Evolutionary conservation across 306 rosid genomes (phyloP).

Genomic region (Medicago lupulina): DNA sequence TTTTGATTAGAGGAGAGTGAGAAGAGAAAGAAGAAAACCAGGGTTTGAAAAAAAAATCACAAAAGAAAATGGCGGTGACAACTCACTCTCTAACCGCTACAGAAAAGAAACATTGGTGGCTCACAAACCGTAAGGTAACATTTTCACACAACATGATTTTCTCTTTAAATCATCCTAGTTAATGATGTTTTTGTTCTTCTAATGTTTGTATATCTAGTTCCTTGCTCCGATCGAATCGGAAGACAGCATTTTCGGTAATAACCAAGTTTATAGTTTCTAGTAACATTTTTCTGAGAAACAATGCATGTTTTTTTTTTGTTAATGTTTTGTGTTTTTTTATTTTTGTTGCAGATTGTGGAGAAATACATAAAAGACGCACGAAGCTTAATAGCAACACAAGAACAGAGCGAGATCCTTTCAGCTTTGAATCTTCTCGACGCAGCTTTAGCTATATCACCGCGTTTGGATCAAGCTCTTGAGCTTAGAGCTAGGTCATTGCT

Average conservation of each 20-base stretch:
- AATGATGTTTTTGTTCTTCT: not conserved
- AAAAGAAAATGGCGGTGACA: slow-evolving; percentile 57
- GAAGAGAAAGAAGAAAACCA: not conserved
- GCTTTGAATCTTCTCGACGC: slow-evolving; percentile 84
- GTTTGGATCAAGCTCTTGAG: slow-evolving; percentile 78
- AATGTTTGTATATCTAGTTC: not conserved
- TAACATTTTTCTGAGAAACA: not conserved
- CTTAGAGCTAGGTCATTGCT: slow-evolving; percentile 84
- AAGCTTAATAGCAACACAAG: slow-evolving; percentile 69
- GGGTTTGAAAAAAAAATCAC: not conserved
- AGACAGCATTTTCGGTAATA: slow-evolving; percentile 17
- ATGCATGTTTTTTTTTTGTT: not conserved
- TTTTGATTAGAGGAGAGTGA: slow-evolving; percentile 39
- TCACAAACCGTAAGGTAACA: slow-evolving; percentile 77
- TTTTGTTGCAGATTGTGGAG: slow-evolving; percentile 69
- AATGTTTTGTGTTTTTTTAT: not conserved
- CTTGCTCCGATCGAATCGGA: not conserved
- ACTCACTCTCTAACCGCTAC: slow-evolving; percentile 52
- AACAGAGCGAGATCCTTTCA: slow-evolving; percentile 65
- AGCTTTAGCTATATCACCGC: slow-evolving; percentile 77
- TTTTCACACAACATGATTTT: not conserved
- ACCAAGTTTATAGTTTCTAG: not conserved
- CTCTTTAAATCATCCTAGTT: not conserved
- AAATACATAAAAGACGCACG: slow-evolving; percentile 80
- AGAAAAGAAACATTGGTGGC: slow-evolving; percentile 98